Percentiles rank a stretch among this genome's conserved stretches.
These are phyloP conservation scores for Podaxis sp. DNA, from an alignment of 768 basidiomycete species.

Conservation along the genomic window DNA sequence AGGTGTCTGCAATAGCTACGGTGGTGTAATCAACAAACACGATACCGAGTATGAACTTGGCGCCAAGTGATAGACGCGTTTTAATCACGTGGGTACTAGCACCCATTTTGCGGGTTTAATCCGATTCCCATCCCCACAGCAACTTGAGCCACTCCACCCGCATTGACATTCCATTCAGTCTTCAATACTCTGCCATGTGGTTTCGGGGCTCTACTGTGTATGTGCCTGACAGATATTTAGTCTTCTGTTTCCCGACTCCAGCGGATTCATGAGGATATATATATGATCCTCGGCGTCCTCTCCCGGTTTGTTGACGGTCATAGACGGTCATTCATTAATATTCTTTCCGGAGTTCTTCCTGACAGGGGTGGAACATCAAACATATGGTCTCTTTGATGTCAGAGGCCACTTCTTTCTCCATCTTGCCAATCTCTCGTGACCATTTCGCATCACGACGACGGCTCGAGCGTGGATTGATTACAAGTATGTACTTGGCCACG, in stretches of 20 bases:
- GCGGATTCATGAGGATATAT: too few relatives aligned
- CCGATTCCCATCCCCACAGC: too few relatives aligned
- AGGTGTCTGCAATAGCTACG: neutral
- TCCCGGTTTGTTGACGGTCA: too few relatives aligned
- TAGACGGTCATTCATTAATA: too few relatives aligned
- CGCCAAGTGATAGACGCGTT: neutral
- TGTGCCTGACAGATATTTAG: too few relatives aligned
- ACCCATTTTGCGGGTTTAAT: neutral
- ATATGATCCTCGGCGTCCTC: too few relatives aligned
- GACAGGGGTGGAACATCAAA: neutral
- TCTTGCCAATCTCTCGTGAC: conserved; percentile 1
- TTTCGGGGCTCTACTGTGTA: too few relatives aligned
- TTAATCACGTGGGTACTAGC: neutral
- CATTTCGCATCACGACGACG: neutral
- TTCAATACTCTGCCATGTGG: too few relatives aligned
- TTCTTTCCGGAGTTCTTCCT: too few relatives aligned
- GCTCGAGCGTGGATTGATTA: neutral
- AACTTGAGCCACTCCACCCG: too few relatives aligned
- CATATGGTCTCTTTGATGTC: neutral
- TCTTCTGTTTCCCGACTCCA: too few relatives aligned
- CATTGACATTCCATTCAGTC: too few relatives aligned
- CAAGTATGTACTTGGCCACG: neutral
- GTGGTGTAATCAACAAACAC: conserved; percentile 21
- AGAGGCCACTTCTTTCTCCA: conserved; percentile 8
- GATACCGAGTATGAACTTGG: neutral